Percentiles rank a stretch among this genome's conserved stretches.
These are phyloP conservation scores for Colletotrichum costaricense DNA, from an alignment of 2,329 filamentous ascomycete genomes.

Conservation along the genomic window DNA sequence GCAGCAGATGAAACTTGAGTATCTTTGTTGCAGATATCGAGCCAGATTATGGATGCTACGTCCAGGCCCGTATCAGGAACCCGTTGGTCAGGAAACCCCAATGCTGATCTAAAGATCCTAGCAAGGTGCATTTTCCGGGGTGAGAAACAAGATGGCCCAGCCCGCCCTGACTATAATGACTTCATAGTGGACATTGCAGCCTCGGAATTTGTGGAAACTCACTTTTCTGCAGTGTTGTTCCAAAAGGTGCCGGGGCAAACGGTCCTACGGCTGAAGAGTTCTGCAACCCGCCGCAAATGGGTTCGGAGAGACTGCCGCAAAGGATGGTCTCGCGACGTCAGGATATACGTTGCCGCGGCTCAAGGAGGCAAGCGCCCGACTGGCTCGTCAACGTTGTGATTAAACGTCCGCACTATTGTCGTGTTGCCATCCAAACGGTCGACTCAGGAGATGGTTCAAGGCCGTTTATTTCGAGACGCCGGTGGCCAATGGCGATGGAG, in stretches of 20 bases:
- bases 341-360: conserved; percentile 3
- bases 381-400: background rate
- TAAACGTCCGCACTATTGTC: background rate
- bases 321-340: conserved; percentile 20
- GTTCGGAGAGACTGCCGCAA: background rate
- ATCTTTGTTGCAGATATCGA: background rate
- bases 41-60: background rate
- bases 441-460: background rate
- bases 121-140: background rate
- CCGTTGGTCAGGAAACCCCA: background rate
- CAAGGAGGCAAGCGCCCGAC: background rate
- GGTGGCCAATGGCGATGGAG: background rate
- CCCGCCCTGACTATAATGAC: conserved; percentile 25
- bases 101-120: background rate
- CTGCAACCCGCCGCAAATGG: background rate
- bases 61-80: background rate
- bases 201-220: conserved; percentile 23
- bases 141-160: conserved; percentile 1
- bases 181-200: conserved; percentile 33
- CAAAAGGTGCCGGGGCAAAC: background rate
- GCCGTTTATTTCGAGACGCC: background rate
- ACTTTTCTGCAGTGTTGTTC: background rate
- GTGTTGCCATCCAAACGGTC: conserved; percentile 1
- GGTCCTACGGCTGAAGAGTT: background rate
- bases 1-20: background rate